Conservation (phyloP, 1,284 basidiomycete genomes). For the Lignosus rhinocerotis region DNA sequence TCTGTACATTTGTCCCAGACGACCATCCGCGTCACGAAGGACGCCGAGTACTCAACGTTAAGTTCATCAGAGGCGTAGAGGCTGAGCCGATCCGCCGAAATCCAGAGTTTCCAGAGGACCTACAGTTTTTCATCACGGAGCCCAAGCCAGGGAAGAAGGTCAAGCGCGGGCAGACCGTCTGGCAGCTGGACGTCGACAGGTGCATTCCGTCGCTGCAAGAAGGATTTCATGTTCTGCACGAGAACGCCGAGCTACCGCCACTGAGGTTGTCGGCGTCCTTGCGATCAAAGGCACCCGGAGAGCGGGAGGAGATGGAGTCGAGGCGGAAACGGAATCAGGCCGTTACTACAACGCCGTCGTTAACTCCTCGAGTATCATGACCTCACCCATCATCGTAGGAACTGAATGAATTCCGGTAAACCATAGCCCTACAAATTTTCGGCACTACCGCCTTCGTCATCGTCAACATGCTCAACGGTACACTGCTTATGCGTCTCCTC, state of each 20-base stretch:
- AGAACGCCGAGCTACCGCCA: constrained; percentile 7
- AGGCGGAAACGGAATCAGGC: background rate
- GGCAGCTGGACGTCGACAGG: constrained; percentile 3
- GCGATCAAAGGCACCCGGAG: background rate
- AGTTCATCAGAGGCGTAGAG: background rate
- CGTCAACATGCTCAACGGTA: too few species aligned
- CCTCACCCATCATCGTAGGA: too few species aligned
- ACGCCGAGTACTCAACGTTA: background rate
- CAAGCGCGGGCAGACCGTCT: background rate
- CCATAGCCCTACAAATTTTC: too few species aligned
- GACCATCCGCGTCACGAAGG: background rate
- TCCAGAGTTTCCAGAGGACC: constrained; percentile 5
- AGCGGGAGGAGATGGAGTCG: background rate
- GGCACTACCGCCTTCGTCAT: too few species aligned
- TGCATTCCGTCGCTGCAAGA: background rate
- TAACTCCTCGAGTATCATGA: too few species aligned
- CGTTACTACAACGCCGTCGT: too few species aligned
- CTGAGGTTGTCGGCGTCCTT: background rate
- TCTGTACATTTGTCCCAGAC: constrained; percentile 5
- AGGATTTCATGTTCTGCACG: constrained; percentile 8
- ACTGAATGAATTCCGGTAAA: too few species aligned
- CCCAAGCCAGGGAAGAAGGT: background rate
- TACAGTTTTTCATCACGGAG: background rate
- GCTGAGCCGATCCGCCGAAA: constrained; percentile 5
- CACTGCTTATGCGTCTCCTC: too few species aligned